Evolutionary conservation across 495 filamentous ascomycete species (phyloP), one percentile per base, ranked within the genome.

Genomic region (Penicillium roqueforti): DNA sequence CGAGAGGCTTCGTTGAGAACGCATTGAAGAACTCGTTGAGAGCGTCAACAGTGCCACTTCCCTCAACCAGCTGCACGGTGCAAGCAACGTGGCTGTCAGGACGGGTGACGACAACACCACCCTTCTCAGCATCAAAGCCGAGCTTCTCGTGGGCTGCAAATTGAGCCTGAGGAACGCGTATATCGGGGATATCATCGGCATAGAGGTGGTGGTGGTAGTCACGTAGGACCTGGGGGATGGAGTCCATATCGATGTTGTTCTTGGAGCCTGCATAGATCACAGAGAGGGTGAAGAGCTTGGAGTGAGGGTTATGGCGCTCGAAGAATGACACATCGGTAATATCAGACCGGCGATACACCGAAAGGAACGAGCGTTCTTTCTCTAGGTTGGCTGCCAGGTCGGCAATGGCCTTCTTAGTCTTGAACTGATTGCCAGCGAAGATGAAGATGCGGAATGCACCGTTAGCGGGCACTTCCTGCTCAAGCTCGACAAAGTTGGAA

Each of bases 61-160:
- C 91, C 69, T 91, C 86, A 11, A 80, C 82, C 32, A 96, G 68
- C 58, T 77, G 75, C 3, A 87, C 81, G 18, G 88, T 86, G 51
- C 87, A 83, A 11, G 87, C 88, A 53, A 95, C 84, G 71, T 95
- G 92, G 29, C 88, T 88, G 69, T 96, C 91, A 0, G 91, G 91
- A 40, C 91, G 74, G 26, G 92, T 88, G 36, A 96, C 84, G 13
- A 93, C 82, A 6, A 95, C 78, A 48, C 84, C 89, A 20, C 90
- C 91, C 60, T 72, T 80, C 51, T 86, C 84, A 59, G 84, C 70
- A 58, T 88, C 79, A 22, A 95, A 67, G 0, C 91, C 91, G 77
- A 95, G 87, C 79, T 92, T 95, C 44, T 87, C 83, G 74, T 96
- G 91, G 23, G 90, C 89, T 9, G 88, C 76, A 25, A 84, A 88